Base-by-base conservation (phyloP, 129 eudicot genomes). In the Gnaphalium uliginosum region DNA sequence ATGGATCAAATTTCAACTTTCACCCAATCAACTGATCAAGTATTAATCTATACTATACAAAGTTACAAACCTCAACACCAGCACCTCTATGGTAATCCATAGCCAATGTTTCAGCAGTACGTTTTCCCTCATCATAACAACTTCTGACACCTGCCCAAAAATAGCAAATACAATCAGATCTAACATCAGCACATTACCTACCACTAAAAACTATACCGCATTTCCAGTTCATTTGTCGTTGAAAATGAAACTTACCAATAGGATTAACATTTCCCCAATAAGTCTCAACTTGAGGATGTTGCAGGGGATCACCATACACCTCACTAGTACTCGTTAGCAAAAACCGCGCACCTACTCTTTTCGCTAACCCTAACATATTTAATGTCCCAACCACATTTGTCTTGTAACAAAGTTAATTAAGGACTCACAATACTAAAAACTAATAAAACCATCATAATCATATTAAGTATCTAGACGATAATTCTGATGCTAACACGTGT, bases 211-310 rank as follows among this genome's bases (percentile, higher is more conserved):
- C 25, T 56, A 56, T 19, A 19, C 61, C 3, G 14, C 13, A 56
- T 56, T 56, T 19, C 25, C 25, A 14, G 23, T 6, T 22, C 13
- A 7, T 56, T n/a, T 56, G 22, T 26, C 2, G 2, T 26, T 5
- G 1, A 29, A 17, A 63, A 4, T 17, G 13, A 63, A 73, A 79
- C 85, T 32, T 46, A 90, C 98, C 98, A 17, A 93, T 90, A 2
- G 98, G 98, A 76, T 93, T 93, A 30, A 93, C 98, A 71, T 93
- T 93, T 43, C 98, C 96, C 97, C 98, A 93, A 68, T 93, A 93
- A 30, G 96, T 93, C 57, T 93, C 98, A 15, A 83, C 88, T 41
- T 93, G 98, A 15, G 98, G 98, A 66, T 93, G 98, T 46, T 93
- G 89, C 77, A 93, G 77, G 4, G 98, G 98, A 69, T 93, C 97